A percentile compares a stretch with the other conserved stretches of the same genome.
phyloP scores from a whole-genome alignment of 768 basidiomycete genomes.

The Pleurotus sapidus region DNA sequence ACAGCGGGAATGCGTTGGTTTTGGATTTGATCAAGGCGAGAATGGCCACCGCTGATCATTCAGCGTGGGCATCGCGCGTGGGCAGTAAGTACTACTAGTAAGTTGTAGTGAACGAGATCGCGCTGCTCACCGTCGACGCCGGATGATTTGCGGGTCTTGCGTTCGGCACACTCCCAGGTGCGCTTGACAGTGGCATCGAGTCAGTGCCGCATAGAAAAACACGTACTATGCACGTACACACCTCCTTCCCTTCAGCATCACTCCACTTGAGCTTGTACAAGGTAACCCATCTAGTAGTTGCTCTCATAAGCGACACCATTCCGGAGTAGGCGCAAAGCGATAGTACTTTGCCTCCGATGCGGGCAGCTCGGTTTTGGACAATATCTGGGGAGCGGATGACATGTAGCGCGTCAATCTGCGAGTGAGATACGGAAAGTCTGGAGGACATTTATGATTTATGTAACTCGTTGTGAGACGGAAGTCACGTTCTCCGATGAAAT shows the following conservation, averaged over 20 bases:
- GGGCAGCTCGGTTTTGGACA: slow-evolving; percentile 49
- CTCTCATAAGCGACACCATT: neutral
- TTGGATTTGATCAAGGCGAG: slow-evolving; percentile 78
- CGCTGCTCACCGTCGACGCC: slow-evolving; percentile 72
- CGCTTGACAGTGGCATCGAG: slow-evolving; percentile 41
- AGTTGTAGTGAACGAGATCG: neutral
- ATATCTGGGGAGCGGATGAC: slow-evolving; percentile 39
- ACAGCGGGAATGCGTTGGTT: slow-evolving; percentile 65
- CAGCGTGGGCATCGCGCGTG: neutral
- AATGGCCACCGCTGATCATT: slow-evolving; percentile 84
- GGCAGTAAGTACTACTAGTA: neutral
- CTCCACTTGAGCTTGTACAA: slow-evolving; percentile 79
- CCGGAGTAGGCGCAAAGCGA: neutral
- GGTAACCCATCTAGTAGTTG: slow-evolving; percentile 75
- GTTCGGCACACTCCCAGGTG: slow-evolving; percentile 87
- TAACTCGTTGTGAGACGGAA: too few species aligned
- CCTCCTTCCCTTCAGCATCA: slow-evolving; percentile 77
- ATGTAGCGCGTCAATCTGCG: neutral
- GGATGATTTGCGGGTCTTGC: slow-evolving; percentile 72
- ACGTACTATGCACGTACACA: slow-evolving; percentile 21
- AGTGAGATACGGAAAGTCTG: too few species aligned
- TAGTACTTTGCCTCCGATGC: slow-evolving; percentile 57
- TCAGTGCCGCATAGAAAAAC: too few species aligned
- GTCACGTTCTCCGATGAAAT: too few species aligned
- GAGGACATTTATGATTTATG: too few species aligned